These are phyloP conservation scores for Rhizoclosmatium globosum DNA, from an alignment of 192 early-diverging fungal genomes.

Conservation along the genomic window DNA sequence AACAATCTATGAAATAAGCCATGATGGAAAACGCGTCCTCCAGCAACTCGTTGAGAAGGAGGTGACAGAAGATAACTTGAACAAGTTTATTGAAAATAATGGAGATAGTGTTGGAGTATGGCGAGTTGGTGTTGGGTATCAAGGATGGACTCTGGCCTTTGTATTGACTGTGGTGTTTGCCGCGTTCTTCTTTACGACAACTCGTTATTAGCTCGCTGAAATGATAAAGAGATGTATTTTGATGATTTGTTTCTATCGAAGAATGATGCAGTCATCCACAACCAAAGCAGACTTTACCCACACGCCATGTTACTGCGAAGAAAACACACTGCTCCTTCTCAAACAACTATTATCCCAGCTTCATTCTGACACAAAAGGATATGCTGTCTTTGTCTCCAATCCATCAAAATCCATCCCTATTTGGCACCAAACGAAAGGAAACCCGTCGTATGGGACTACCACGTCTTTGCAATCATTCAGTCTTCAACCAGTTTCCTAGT, in stretches of 20 bases:
- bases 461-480: conserved; percentile 6
- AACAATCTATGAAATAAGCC: too few species aligned
- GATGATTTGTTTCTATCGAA: background rate
- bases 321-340: conserved; percentile 19
- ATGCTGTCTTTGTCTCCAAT: conserved; percentile 18
- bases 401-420: background rate
- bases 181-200: too few species aligned
- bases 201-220: too few species aligned
- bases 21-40: too few species aligned
- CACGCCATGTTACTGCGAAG: conserved; percentile 28
- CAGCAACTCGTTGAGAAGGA: too few species aligned
- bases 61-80: too few species aligned
- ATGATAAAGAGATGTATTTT: background rate
- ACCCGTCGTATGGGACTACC: conserved; percentile 34
- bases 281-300: conserved; percentile 11
- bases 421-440: conserved; percentile 18
- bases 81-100: too few species aligned
- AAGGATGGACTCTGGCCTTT: too few species aligned
- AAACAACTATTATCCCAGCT: background rate
- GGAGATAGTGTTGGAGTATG: too few species aligned
- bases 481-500: background rate
- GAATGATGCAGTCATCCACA: background rate
- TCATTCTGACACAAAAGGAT: background rate
- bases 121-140: too few species aligned
- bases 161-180: too few species aligned